Evolutionary conservation across 2,329 filamentous ascomycete species (phyloP), one percentile per base, ranked within the genome.

Genomic region (Botrytis deweyae): DNA sequence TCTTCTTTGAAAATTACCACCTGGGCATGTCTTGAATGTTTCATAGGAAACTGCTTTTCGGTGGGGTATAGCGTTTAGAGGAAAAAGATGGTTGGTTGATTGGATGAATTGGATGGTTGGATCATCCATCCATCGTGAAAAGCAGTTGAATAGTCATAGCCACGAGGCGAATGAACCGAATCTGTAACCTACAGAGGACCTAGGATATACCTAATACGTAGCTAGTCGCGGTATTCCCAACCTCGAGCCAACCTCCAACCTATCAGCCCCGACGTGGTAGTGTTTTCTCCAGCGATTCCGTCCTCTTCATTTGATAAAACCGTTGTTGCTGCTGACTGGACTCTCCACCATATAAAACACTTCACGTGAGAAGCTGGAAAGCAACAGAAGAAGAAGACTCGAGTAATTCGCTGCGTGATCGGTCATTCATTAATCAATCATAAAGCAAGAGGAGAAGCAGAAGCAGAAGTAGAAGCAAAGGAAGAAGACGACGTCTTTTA

Each of bases 341-440:
- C 67, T 59, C 62, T 38, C 40, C 62, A 40, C 25, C 29, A 20
- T 38, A n/a, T 44, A 29, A 58, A 58, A 58, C 52, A 40, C 62
- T 64, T 64, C 62, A 64, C 62, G 62, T 64, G 62, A 44, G 62
- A 40, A 44, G 62, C 62, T 44, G 62, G 62, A 64, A 64, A 64
- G 38, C 10, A 52, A 40, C 33, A 33, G 10, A 72, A 55, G 49
- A 55, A 18, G 2, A 16, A n/a, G n/a, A 38, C 16, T 40, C 38
- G 40, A 40, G 25, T 64, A 18, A 44, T 64, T 44, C 38, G 40
- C 38, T 64, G 38, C 61, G 40, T 64, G 38, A 64, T 44, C 38
- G 36, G 38, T n/a, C 38, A 55, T 9, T n/a, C 49, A 55, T 55
- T 7, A 25, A 55, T 29, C n/a, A 18, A 58, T 29, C n/a, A 55